Conservation (phyloP, 75 land plant species). For the Chamaecyparis obtusa region DNA sequence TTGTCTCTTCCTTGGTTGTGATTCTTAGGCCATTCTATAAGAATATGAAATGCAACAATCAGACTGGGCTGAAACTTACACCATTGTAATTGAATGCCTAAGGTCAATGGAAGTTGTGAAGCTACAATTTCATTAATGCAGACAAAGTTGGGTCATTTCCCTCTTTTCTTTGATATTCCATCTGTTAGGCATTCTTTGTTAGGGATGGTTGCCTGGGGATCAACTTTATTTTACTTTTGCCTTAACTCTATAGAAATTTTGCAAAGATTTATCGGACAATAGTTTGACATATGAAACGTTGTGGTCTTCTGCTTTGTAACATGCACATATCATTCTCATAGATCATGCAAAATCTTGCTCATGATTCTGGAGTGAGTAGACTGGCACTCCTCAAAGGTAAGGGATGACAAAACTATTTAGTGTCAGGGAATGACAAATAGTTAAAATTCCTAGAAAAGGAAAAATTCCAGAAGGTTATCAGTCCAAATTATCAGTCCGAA, state of each 20-base stretch:
- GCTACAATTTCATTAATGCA: not conserved
- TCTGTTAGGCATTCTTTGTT: not conserved
- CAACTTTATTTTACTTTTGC: not conserved
- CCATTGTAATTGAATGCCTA: not conserved
- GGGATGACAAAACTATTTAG: not conserved
- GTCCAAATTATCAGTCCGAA: not conserved
- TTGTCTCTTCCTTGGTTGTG: not conserved
- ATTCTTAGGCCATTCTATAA: not conserved
- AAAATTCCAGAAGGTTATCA: not conserved
- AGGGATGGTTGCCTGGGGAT: not conserved
- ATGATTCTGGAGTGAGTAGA: not conserved
- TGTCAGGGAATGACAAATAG: not conserved
- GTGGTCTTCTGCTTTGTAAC: not conserved
- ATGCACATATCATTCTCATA: not conserved
- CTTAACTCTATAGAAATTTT: not conserved
- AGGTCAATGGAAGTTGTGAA: not conserved
- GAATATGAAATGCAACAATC: not conserved
- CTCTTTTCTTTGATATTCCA: not conserved
- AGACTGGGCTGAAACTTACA: not conserved
- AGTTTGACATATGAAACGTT: not conserved
- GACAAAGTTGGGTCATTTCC: not conserved
- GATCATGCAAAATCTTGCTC: not conserved
- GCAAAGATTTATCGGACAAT: not conserved
- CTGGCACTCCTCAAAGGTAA: not conserved
- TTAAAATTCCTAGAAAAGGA: not conserved